These are phyloP conservation scores for Jackrogersella minutella DNA, from an alignment of 495 filamentous ascomycete species.

Conservation along the genomic window DNA sequence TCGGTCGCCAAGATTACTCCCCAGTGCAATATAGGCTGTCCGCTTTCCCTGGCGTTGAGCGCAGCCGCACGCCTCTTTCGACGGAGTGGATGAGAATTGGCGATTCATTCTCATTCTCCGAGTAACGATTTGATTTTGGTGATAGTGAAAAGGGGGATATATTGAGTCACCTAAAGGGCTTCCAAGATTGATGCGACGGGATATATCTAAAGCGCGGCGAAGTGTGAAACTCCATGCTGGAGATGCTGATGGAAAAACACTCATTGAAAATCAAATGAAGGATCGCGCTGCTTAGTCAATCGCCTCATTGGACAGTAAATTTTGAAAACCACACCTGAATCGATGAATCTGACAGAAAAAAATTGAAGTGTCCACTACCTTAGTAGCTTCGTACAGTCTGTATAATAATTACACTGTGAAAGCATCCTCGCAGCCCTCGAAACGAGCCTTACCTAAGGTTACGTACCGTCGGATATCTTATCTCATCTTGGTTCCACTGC, in stretches of 20 bases:
- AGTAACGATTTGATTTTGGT: not conserved
- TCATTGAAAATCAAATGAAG: slow-evolving; percentile 27
- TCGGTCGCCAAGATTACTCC: slow-evolving; percentile 92
- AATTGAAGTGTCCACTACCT: not conserved
- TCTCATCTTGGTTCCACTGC: not conserved
- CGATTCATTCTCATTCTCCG: slow-evolving; percentile 21
- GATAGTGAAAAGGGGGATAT: not conserved
- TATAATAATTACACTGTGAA: too few species aligned
- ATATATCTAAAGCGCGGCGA: slow-evolving; percentile 23
- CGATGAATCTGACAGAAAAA: slow-evolving; percentile 21
- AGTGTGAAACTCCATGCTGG: slow-evolving; percentile 41
- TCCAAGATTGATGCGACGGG: slow-evolving; percentile 10
- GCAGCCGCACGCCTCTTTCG: slow-evolving; percentile 15
- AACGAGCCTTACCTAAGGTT: too few species aligned
- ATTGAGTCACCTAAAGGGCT: not conserved
- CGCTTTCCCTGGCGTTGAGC: slow-evolving; percentile 25
- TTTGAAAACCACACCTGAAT: slow-evolving; percentile 14
- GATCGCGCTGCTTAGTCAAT: slow-evolving; percentile 14
- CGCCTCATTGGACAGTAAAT: slow-evolving; percentile 22
- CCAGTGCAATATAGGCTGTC: slow-evolving; percentile 82
- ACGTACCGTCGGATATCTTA: too few species aligned
- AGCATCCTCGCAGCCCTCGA: too few species aligned
- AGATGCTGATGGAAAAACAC: slow-evolving; percentile 26
- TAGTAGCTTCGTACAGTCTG: too few species aligned
- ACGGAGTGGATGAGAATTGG: slow-evolving; percentile 22